Conservation (phyloP, 208 protist species). For the Wallacemonas collosoma region DNA sequence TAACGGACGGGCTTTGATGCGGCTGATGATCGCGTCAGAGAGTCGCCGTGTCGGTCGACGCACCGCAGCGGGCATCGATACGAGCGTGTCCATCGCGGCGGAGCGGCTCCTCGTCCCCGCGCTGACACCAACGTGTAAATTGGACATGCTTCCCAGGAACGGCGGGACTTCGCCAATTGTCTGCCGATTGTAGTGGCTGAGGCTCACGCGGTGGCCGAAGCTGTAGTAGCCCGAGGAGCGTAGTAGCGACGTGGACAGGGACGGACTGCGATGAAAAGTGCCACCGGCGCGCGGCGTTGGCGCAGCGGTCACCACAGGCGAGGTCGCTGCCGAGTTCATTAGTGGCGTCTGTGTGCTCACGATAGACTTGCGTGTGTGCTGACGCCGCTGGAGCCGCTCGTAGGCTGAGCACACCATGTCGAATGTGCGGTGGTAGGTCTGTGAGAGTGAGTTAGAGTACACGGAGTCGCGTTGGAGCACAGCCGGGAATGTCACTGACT, state of each 20-base stretch:
- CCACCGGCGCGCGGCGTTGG: background rate
- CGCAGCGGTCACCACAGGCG: background rate
- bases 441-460: background rate
- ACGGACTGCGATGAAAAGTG: slow-evolving; percentile 16
- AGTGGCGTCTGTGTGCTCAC: background rate
- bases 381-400: slow-evolving; percentile 21
- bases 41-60: slow-evolving; percentile 18
- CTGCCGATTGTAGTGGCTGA: slow-evolving; percentile 57
- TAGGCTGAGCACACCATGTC: slow-evolving; percentile 45
- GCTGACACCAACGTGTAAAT: slow-evolving; percentile 5
- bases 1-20: slow-evolving; percentile 53
- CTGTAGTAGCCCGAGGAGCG: slow-evolving; percentile 76
- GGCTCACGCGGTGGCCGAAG: slow-evolving; percentile 47
- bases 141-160: slow-evolving; percentile 37
- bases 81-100: background rate
- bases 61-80: background rate
- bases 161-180: slow-evolving; percentile 37
- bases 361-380: background rate
- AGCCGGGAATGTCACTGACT: background rate
- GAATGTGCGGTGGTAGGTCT: slow-evolving; percentile 25
- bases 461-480: background rate
- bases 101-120: background rate
- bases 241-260: slow-evolving; percentile 33
- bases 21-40: slow-evolving; percentile 31
- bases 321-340: background rate